phyloP scores from a whole-genome alignment of 345 rosid species.

The Mangifera indica region DNA sequence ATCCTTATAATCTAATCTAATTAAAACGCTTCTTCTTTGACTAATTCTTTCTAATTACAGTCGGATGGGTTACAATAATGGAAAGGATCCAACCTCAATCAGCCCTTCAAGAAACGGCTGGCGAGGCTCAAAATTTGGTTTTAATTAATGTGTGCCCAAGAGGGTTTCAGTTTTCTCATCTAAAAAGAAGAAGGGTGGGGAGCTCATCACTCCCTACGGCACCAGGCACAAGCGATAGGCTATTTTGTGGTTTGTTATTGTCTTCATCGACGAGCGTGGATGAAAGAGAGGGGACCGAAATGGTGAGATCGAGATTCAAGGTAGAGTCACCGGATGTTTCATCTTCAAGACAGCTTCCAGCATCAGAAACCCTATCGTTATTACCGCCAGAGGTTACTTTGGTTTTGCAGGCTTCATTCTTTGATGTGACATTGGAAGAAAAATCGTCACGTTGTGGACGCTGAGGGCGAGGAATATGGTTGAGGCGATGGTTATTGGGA shows the following conservation, averaged over 20 bases:
- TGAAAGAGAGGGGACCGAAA: slow-evolving; percentile 18
- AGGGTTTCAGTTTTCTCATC: background rate
- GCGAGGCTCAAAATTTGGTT: background rate
- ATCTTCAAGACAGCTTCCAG: slow-evolving; percentile 32
- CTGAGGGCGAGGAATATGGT: slow-evolving; percentile 19
- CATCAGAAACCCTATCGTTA: slow-evolving; percentile 27
- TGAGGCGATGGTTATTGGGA: slow-evolving; percentile 42
- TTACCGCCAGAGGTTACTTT: background rate
- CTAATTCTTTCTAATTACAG: background rate
- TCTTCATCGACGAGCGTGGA: slow-evolving; percentile 4
- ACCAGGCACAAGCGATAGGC: background rate
- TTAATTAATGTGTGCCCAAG: background rate
- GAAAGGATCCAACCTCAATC: background rate
- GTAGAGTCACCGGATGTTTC: slow-evolving; percentile 23
- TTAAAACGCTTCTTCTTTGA: background rate
- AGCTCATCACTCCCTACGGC: background rate
- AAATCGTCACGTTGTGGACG: slow-evolving; percentile 7
- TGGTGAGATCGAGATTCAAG: slow-evolving; percentile 38
- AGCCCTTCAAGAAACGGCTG: background rate
- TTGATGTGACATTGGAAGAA: slow-evolving; percentile 15
- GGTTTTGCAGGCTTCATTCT: background rate
- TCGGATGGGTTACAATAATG: background rate
- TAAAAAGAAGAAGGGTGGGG: slow-evolving; percentile 38
- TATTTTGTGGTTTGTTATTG: background rate
- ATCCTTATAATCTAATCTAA: background rate